Conservation (phyloP, 2,329 filamentous ascomycete genomes). For the Fusarium marasasianum region DNA sequence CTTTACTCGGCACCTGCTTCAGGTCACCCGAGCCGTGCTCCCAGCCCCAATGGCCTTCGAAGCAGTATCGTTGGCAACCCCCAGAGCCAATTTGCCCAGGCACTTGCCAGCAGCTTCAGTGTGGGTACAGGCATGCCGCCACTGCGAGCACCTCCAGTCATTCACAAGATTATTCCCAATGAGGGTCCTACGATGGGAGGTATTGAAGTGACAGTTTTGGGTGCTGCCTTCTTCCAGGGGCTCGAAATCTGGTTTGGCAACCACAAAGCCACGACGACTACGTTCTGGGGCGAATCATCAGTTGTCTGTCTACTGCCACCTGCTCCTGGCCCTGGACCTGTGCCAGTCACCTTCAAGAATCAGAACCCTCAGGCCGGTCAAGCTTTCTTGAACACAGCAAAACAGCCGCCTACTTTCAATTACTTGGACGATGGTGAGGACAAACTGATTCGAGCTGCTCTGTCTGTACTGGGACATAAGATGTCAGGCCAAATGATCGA, state of each 20-base stretch:
- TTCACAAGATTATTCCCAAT: conserved; percentile 83
- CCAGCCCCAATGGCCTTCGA: conserved; percentile 70
- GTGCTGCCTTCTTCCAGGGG: conserved; percentile 78
- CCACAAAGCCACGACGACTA: conserved; percentile 72
- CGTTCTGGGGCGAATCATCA: conserved; percentile 83
- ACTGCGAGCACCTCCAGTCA: conserved; percentile 63
- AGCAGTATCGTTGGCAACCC: conserved; percentile 55
- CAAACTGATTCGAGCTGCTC: conserved; percentile 72
- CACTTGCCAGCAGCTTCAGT: conserved; percentile 57
- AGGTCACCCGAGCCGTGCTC: conserved; percentile 78
- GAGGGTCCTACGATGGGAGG: conserved; percentile 86
- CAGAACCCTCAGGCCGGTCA: conserved; percentile 54
- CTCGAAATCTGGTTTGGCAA: conserved; percentile 87
- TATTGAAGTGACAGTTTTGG: conserved; percentile 86
- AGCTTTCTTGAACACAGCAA: conserved; percentile 45
- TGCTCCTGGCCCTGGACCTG: conserved; percentile 71
- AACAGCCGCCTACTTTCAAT: conserved; percentile 68
- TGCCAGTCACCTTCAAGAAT: conserved; percentile 75
- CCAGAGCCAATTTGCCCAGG: conserved; percentile 57
- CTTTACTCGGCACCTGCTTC: conserved; percentile 79
- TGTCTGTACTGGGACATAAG: conserved; percentile 71
- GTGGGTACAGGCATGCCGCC: conserved; percentile 60
- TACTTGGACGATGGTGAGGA: conserved; percentile 79
- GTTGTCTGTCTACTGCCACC: conserved; percentile 82
- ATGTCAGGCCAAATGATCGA: conserved; percentile 71